Conservation (phyloP, 768 basidiomycete genomes). For the Boletus rufocinnamomeus region DNA sequence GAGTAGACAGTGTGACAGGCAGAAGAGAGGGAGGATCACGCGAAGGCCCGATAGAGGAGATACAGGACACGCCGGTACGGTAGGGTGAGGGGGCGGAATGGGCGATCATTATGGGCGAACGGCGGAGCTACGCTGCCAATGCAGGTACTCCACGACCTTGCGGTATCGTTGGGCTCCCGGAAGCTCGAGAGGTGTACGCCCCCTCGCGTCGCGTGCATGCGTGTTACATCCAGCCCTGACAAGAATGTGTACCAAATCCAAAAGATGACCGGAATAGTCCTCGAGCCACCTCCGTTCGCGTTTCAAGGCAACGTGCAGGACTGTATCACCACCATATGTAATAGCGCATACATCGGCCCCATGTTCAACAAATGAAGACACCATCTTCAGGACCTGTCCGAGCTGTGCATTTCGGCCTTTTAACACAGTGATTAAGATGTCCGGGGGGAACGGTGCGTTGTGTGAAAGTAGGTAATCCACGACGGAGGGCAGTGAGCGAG, state of each 20-base stretch:
- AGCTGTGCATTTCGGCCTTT: too few species aligned
- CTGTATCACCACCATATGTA: neutral
- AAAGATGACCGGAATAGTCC: neutral
- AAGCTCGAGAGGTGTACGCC: neutral
- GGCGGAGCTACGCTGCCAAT: too few species aligned
- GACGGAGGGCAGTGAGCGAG: neutral
- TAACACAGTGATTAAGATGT: neutral
- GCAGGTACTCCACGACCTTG: neutral
- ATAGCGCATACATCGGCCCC: neutral
- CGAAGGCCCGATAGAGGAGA: too few species aligned
- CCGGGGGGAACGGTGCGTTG: neutral
- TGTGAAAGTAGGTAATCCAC: neutral
- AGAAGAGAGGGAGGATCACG: too few species aligned
- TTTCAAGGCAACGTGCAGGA: neutral
- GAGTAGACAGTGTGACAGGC: too few species aligned
- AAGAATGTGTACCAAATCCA: neutral
- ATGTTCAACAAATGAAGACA: neutral
- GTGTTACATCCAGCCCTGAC: neutral
- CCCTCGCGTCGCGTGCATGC: neutral
- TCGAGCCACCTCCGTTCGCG: too few species aligned
- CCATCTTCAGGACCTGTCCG: neutral
- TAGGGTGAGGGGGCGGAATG: too few species aligned
- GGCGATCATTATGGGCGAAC: too few species aligned
- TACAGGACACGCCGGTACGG: too few species aligned
- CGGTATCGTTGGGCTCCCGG: accelerated